Conservation (phyloP, 78 protist genomes). For the Dictyostelium firmibasis region DNA sequence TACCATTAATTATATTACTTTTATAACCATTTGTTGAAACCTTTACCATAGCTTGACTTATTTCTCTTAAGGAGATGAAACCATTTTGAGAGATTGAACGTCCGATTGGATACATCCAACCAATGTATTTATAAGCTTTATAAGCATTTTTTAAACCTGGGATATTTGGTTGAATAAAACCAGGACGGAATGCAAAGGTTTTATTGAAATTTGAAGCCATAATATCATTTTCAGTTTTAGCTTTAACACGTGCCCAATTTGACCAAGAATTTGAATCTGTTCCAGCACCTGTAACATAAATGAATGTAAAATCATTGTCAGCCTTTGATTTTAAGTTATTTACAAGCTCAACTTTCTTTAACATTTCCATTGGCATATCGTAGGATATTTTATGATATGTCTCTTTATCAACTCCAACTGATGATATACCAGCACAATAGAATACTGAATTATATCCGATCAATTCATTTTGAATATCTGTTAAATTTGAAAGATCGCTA, state of each 20-base stretch:
- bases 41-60: background rate
- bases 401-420: background rate
- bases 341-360: background rate
- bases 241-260: conserved; percentile 7
- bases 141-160: background rate
- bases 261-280: background rate
- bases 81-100: background rate
- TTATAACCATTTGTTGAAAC: background rate
- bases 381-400: background rate
- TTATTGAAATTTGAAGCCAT: background rate
- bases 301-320: background rate
- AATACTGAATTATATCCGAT: background rate
- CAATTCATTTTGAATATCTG: background rate
- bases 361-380: background rate
- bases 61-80: background rate
- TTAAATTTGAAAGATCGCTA: background rate
- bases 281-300: background rate
- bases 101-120: conserved; percentile 5
- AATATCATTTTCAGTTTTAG: conserved; percentile 1
- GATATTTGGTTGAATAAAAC: background rate
- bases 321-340: background rate
- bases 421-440: background rate
- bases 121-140: background rate
- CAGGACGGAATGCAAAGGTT: background rate
- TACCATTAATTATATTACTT: background rate